Evolutionary conservation across 2,329 filamentous ascomycete species (phyloP).

Genomic region (Thielaviopsis euricoi): DNA sequence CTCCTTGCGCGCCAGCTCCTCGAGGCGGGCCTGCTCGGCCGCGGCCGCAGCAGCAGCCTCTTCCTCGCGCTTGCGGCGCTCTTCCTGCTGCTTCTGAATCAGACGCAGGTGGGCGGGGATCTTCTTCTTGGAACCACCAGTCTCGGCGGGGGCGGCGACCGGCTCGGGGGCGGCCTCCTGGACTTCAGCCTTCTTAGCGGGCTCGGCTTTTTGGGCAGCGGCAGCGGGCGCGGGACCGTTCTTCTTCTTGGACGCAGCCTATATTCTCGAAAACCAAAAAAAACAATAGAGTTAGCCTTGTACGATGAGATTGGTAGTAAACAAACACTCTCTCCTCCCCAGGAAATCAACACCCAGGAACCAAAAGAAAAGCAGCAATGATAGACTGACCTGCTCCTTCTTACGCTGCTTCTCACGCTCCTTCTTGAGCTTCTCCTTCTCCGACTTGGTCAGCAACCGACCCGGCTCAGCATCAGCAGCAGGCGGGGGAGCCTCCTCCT

Average conservation of each 20-base stretch:
- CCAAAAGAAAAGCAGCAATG: not conserved
- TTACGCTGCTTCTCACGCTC: constrained; percentile 97
- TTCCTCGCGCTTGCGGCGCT: constrained; percentile 48
- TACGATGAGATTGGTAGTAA: not conserved
- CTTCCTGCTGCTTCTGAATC: constrained; percentile 72
- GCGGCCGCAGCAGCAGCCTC: constrained; percentile 38
- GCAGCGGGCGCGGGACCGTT: constrained; percentile 3
- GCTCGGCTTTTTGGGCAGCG: constrained; percentile 15
- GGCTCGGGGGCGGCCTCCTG: constrained; percentile 36
- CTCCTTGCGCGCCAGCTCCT: constrained; percentile 46
- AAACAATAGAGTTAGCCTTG: not conserved
- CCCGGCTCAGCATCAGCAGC: constrained; percentile 56
- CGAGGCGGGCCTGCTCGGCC: constrained; percentile 48
- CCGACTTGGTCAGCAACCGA: constrained; percentile 81
- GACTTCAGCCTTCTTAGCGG: constrained; percentile 19
- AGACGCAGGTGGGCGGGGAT: constrained; percentile 55
- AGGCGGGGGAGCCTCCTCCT: constrained; percentile 32
- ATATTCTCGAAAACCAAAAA: not conserved
- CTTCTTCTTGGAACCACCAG: constrained; percentile 61
- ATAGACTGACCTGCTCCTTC: constrained; percentile 68
- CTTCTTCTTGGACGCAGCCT: constrained; percentile 65
- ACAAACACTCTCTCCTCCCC: not conserved
- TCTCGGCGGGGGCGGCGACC: constrained; percentile 21
- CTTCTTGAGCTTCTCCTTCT: constrained; percentile 97
- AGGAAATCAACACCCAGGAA: not conserved